Evolutionary conservation across 2,329 filamentous ascomycete genomes (phyloP).

Genomic region (Cylindrodendrum hubeiense): DNA sequence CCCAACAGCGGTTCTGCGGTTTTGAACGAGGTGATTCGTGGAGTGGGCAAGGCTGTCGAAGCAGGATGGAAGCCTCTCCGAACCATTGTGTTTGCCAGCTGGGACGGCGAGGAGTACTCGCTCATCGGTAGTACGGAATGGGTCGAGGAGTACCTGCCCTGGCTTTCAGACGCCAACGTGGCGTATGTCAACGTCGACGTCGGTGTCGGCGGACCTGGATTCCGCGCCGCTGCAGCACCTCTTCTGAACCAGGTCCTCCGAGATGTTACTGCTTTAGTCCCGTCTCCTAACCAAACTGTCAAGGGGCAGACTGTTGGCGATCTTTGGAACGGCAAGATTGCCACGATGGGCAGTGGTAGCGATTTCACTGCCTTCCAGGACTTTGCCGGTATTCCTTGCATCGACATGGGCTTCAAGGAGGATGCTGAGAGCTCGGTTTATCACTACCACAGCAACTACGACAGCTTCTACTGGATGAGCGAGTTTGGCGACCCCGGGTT

Average conservation of each 20-base stretch:
- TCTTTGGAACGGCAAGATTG: constrained; percentile 72
- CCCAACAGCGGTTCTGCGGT: constrained; percentile 86
- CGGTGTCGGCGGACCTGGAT: constrained; percentile 74
- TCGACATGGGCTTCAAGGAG: constrained; percentile 72
- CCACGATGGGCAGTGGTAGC: constrained; percentile 78
- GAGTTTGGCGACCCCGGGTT: constrained; percentile 79
- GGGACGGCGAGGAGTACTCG: constrained; percentile 89
- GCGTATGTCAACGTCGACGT: constrained; percentile 91
- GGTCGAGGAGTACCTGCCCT: constrained; percentile 90
- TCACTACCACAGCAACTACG: constrained; percentile 93
- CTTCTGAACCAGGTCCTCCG: constrained; percentile 80
- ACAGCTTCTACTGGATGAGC: constrained; percentile 91
- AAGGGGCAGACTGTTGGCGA: constrained; percentile 77
- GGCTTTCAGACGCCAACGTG: constrained; percentile 79
- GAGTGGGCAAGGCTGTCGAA: constrained; percentile 78
- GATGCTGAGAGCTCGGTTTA: constrained; percentile 68
- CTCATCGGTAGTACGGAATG: constrained; percentile 90
- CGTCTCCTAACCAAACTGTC: constrained; percentile 83
- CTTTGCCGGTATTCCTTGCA: constrained; percentile 73
- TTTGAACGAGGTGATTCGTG: constrained; percentile 82
- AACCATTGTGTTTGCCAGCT: constrained; percentile 90
- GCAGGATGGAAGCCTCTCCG: constrained; percentile 74
- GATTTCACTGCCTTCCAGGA: constrained; percentile 84
- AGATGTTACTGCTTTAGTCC: constrained; percentile 73
- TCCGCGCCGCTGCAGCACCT: constrained; percentile 76